phyloP scores from a whole-genome alignment of 2,329 filamentous ascomycete genomes.

The Basipetospora sp. region DNA sequence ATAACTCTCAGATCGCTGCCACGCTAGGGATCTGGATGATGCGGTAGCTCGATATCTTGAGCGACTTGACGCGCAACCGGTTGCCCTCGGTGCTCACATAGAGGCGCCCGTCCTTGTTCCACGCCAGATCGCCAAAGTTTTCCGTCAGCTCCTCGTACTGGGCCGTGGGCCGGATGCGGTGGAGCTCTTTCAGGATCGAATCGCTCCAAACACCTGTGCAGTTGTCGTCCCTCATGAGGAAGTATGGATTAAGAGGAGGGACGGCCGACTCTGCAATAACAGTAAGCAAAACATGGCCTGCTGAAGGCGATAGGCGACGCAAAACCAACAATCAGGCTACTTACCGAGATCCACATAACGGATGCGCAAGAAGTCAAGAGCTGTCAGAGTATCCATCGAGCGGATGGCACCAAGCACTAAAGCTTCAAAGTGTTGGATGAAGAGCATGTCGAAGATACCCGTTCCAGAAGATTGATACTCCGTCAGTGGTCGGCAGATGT shows the following conservation, averaged over 20 bases:
- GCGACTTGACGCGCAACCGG: conserved; percentile 31
- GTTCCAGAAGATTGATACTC: conserved; percentile 49
- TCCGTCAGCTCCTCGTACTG: conserved; percentile 49
- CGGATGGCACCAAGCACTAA: conserved; percentile 50
- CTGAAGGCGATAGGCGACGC: not conserved
- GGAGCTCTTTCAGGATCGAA: conserved; percentile 46
- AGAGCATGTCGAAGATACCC: conserved; percentile 56
- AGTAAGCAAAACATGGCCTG: conserved; percentile 5
- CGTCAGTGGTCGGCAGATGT: conserved; percentile 47
- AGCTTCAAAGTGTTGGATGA: conserved; percentile 56
- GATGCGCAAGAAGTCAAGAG: conserved; percentile 52
- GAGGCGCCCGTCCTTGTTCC: conserved; percentile 44
- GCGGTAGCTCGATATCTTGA: conserved; percentile 44
- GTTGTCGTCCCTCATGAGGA: conserved; percentile 43
- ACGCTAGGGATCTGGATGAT: conserved; percentile 21
- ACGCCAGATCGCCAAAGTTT: conserved; percentile 44
- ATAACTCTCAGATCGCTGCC: not conserved
- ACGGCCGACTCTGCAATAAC: conserved; percentile 45
- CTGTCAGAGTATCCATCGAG: conserved; percentile 41
- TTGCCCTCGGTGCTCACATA: conserved; percentile 25
- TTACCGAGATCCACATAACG: conserved; percentile 59
- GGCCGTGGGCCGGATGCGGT: conserved; percentile 40
- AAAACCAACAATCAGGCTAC: conserved; percentile 11
- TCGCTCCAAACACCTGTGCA: conserved; percentile 63
- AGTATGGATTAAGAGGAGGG: conserved; percentile 59